Conservation (phyloP, 140 eudicot genomes). For the Cichorium intybus region DNA sequence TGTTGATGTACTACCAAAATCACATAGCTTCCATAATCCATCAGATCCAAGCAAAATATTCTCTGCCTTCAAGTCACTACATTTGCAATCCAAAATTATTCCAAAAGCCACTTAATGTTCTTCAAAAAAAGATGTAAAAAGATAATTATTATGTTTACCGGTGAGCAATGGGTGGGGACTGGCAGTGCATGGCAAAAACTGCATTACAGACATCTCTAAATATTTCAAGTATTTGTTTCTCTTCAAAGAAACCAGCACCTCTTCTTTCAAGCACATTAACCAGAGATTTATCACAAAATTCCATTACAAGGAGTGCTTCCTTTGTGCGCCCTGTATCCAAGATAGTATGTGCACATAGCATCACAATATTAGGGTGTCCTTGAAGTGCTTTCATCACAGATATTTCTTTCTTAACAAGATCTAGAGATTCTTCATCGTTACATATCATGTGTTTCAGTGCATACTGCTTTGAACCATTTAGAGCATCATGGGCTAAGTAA, state of each 20-base stretch:
- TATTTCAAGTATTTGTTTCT: conserved; percentile 66
- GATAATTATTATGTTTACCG: conserved; percentile 42
- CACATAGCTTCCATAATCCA: conserved; percentile 98
- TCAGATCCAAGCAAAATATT: conserved; percentile 84
- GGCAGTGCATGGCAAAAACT: conserved; percentile 98
- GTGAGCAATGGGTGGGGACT: conserved; percentile 96
- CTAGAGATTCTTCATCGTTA: conserved; percentile 88
- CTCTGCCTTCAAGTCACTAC: conserved; percentile 96
- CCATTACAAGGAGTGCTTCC: conserved; percentile 93
- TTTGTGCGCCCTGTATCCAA: conserved; percentile 90
- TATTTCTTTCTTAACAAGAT: conserved; percentile 82
- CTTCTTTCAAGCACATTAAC: conserved; percentile 87
- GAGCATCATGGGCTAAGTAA: conserved; percentile 79
- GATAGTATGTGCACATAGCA: conserved; percentile 59
- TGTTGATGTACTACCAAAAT: conserved; percentile 94
- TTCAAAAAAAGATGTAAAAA: background rate
- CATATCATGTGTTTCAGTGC: conserved; percentile 94
- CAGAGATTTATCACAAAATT: conserved; percentile 86
- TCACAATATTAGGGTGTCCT: conserved; percentile 95
- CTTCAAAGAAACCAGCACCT: conserved; percentile 96
- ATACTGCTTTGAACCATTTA: conserved; percentile 85
- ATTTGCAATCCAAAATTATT: conserved; percentile 15
- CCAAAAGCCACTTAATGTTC: conserved; percentile 1
- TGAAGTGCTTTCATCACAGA: conserved; percentile 83
- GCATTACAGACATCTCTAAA: conserved; percentile 95